Percentiles rank a stretch among this genome's conserved stretches.
phyloP scores from a whole-genome alignment of 164 flowering plant genomes.

The Aristolochia fimbriata region DNA sequence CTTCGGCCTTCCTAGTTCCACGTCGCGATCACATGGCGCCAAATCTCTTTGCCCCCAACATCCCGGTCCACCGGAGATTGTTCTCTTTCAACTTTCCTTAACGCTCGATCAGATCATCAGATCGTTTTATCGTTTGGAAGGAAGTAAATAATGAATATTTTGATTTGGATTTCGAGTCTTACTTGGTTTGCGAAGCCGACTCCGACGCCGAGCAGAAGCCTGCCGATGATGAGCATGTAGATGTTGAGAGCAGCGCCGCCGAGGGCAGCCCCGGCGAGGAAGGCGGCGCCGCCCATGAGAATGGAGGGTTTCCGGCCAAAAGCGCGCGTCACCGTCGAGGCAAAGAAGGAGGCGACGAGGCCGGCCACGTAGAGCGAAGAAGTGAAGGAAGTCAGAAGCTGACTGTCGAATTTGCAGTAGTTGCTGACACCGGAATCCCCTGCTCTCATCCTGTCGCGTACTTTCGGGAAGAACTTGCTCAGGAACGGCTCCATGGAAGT shows the following conservation, averaged over 20 bases:
- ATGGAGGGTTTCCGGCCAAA: slow-evolving; percentile 55
- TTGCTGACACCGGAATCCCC: slow-evolving; percentile 38
- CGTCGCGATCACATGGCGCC: no score
- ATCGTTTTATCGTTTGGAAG: no score
- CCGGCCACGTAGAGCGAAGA: slow-evolving; percentile 64
- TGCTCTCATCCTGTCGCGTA: slow-evolving; percentile 34
- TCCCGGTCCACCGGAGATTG: no score
- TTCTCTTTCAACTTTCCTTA: no score
- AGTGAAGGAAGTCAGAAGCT: slow-evolving; percentile 50
- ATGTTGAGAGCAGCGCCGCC: slow-evolving; percentile 45
- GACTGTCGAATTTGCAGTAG: slow-evolving; percentile 62
- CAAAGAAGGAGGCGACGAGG: slow-evolving; percentile 36
- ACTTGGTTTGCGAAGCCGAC: slow-evolving; percentile 82
- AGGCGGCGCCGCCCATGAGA: slow-evolving; percentile 40
- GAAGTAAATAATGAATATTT: no score
- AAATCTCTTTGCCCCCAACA: no score
- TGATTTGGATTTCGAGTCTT: neutral
- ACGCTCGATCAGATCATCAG: no score
- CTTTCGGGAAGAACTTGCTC: slow-evolving; percentile 54
- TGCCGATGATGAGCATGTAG: slow-evolving; percentile 50
- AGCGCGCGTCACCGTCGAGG: slow-evolving; percentile 33
- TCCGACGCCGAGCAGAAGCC: slow-evolving; percentile 61
- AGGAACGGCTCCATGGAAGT: slow-evolving; percentile 68
- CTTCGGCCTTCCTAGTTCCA: no score
- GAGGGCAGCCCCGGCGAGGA: slow-evolving; percentile 47